Conservation (phyloP, 805 yeast species). For the Ogataea angusta region DNA sequence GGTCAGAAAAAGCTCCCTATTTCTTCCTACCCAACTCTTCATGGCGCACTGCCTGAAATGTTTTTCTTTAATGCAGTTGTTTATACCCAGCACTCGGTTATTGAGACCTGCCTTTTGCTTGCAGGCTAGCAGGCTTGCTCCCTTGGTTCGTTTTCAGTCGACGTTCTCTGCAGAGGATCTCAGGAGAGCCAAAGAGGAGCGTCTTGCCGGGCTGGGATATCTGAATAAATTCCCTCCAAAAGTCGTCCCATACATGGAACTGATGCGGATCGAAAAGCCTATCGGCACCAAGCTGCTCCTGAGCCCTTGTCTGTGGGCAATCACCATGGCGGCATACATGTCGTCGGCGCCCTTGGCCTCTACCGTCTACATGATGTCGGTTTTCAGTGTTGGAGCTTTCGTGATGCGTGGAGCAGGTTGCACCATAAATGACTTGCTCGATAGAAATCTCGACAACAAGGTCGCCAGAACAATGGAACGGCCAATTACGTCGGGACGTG, state of each 20-base stretch:
- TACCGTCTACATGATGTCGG: constrained; percentile 56
- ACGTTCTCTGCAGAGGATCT: constrained; percentile 40
- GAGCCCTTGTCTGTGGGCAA: constrained; percentile 90
- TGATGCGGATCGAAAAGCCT: constrained; percentile 91
- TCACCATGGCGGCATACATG: constrained; percentile 81
- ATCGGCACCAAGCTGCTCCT: constrained; percentile 87
- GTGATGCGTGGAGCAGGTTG: constrained; percentile 99
- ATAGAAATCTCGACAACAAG: constrained; percentile 74
- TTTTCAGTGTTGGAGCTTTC: constrained; percentile 81
- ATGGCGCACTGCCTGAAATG: constrained; percentile 1
- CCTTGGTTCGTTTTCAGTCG: constrained; percentile 9
- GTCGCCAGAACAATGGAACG: constrained; percentile 87
- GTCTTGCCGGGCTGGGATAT: constrained; percentile 46
- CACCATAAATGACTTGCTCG: constrained; percentile 87
- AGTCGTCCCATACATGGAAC: constrained; percentile 86
- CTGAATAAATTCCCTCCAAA: constrained; percentile 63
- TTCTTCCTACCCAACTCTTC: not conserved
- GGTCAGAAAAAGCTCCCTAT: no score
- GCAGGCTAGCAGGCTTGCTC: not conserved
- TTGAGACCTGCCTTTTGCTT: constrained; percentile 2
- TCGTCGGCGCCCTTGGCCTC: constrained; percentile 65
- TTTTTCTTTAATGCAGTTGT: not conserved
- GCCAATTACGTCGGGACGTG: constrained; percentile 90
- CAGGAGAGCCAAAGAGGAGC: constrained; percentile 48
- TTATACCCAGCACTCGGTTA: constrained; percentile 2